Evolutionary conservation across 2,329 filamentous ascomycete species (phyloP).

Genomic region (Claviceps citrina): DNA sequence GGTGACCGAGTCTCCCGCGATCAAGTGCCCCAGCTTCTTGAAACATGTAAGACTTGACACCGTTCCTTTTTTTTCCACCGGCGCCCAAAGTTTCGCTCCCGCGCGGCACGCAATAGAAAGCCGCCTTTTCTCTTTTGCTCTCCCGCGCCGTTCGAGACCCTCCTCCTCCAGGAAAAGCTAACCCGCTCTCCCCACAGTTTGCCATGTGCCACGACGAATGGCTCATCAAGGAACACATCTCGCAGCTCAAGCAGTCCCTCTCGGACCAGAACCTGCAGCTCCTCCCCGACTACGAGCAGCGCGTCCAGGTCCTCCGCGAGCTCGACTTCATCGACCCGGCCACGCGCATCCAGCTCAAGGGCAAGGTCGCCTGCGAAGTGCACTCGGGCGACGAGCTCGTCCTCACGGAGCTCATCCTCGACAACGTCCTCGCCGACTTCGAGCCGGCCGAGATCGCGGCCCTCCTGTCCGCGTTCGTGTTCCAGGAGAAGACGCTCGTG

Average conservation of each 20-base stretch:
- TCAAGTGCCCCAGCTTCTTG: constrained; percentile 61
- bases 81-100: too few species aligned
- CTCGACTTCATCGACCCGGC: constrained; percentile 81
- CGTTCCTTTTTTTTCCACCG: not conserved
- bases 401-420: constrained; percentile 85
- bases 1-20: constrained; percentile 49
- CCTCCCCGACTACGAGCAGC: constrained; percentile 90
- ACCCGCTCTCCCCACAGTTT: constrained; percentile 34
- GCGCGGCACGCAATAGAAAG: too few species aligned
- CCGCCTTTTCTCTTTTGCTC: too few species aligned
- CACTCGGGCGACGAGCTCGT: constrained; percentile 95
- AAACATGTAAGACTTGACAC: constrained; percentile 54
- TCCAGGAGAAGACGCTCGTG: constrained; percentile 86
- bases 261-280: constrained; percentile 94
- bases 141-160: too few species aligned
- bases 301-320: constrained; percentile 80
- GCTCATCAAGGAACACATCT: constrained; percentile 88
- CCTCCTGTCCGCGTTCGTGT: constrained; percentile 84
- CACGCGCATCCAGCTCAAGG: constrained; percentile 82
- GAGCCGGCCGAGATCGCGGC: constrained; percentile 95
- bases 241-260: constrained; percentile 70
- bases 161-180: not conserved
- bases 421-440: constrained; percentile 90
- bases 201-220: constrained; percentile 94
- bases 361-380: constrained; percentile 96